Conservation (phyloP, 805 yeast species). For the Metschnikowia lachancei region DNA sequence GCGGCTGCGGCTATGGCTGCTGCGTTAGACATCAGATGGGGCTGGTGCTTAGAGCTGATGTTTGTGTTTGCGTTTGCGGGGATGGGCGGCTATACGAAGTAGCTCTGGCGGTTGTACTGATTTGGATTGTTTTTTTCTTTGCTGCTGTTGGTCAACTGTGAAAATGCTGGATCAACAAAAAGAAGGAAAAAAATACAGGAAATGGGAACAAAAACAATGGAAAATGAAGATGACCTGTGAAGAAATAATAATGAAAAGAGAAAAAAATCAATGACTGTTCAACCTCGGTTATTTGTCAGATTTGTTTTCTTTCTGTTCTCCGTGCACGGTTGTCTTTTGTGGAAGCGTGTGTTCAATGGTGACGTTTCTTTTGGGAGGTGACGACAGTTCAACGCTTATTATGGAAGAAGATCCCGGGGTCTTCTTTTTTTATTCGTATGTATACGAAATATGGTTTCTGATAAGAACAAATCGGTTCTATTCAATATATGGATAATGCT, state of each 20-base stretch:
- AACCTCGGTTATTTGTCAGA: no score
- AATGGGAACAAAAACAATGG: not conserved
- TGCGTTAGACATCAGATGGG: constrained; percentile 26
- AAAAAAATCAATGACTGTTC: no score
- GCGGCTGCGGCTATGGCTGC: constrained; percentile 43
- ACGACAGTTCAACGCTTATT: no score
- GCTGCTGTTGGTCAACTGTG: not conserved
- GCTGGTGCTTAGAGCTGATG: not conserved
- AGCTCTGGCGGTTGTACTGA: not conserved
- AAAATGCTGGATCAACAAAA: not conserved
- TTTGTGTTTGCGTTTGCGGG: not conserved
- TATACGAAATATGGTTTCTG: no score
- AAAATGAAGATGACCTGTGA: not conserved
- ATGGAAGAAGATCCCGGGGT: no score
- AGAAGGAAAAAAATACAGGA: not conserved
- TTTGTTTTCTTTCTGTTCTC: no score
- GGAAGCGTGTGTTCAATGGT: no score
- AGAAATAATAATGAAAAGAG: no score
- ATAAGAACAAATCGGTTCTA: not conserved
- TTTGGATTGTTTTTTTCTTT: not conserved
- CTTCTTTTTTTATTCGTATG: no score
- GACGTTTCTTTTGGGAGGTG: no score
- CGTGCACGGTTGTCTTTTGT: no score
- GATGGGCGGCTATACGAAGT: no score
- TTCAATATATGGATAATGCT: not conserved